Base-by-base conservation (phyloP, 2,329 filamentous ascomycete species). In the Chrysoporthe deuterocubensis region DNA sequence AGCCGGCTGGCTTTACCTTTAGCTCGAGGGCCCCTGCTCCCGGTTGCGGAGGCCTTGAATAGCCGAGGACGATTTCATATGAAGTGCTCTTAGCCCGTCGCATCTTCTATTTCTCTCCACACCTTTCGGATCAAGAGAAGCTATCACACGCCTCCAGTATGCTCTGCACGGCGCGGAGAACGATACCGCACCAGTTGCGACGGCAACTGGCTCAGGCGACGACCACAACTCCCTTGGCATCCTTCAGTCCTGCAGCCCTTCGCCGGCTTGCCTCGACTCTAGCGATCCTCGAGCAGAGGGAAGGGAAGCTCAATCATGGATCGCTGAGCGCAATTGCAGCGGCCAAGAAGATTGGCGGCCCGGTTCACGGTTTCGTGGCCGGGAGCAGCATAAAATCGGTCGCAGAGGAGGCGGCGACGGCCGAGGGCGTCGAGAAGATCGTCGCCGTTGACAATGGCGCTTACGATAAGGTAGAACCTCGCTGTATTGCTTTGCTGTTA, bases 391-490 rank as follows among this genome's bases (percentile, higher is more conserved):
- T 92, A 72, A 92, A 94, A 81, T 76, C 80, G 65, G 91, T 90
- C 7, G 96, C 94, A 64, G 89, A 92, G 67, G 90, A 96, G 81
- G 94, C 92, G 34, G 92, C 94, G 71, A 97, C 97, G 81, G 90
- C 97, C 50, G 89, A 93, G 72, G 96, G 96, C 40, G 82, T 99
- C 52, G 93, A 97, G 75, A 98, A 97, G 85, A 88, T 99, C 70
- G 87, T 99, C 74, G 90, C 89, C 54, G 90, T 98, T 26, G 92
- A 97, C 72, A 98, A 93, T 80, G 89, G 84, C 65, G 92, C 93
- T 62, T 99, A 99, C 77, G 94, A 98, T 76, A 97, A 94, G 89
- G 93, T 94, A 65, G 11, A 52, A 14, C 42, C 52, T 21, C 32
- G 26, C 13, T 50, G 18, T n/a, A 4, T 7, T 43, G n/a, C 32